These are phyloP conservation scores for Cetraspora pellucida DNA, from an alignment of 192 early-diverging fungal species.

Conservation along the genomic window DNA sequence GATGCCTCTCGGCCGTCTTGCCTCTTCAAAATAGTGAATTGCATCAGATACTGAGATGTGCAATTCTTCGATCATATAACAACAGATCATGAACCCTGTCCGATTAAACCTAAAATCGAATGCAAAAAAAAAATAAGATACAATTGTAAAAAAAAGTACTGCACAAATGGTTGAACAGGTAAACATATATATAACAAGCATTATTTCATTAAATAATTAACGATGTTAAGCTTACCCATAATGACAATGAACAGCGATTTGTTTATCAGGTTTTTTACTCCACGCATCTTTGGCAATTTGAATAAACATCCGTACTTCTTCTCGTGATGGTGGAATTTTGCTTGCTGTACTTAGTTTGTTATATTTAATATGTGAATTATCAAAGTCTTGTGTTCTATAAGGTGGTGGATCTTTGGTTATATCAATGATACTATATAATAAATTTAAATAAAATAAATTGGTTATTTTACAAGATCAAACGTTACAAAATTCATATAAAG, in stretches of 20 bases:
- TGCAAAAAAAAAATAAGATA: no score
- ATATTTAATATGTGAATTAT: constrained; percentile 54
- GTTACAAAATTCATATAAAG: neutral
- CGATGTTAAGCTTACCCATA: constrained; percentile 47
- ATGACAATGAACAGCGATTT: constrained; percentile 64
- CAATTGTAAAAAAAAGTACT: no score
- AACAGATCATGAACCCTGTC: constrained; percentile 60
- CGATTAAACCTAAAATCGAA: constrained; percentile 49
- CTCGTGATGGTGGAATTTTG: constrained; percentile 53
- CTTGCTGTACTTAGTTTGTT: constrained; percentile 53
- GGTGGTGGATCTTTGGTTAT: constrained; percentile 55
- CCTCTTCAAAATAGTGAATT: constrained; percentile 46
- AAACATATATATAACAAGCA: no score
- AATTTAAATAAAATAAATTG: neutral
- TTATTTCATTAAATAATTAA: neutral
- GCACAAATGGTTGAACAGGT: no score
- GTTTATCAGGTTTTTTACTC: constrained; percentile 49
- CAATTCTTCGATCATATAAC: constrained; percentile 55
- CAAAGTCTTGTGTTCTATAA: constrained; percentile 57
- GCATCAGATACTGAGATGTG: constrained; percentile 53
- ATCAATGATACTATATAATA: constrained; percentile 51
- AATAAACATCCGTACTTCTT: constrained; percentile 51
- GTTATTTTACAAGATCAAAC: no score
- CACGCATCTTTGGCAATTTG: constrained; percentile 44
- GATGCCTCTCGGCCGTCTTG: constrained; percentile 52